Evolutionary conservation across 2,329 filamentous ascomycete species (phyloP), one percentile per base, ranked within the genome.

Genomic region (Mariannaea elegans): DNA sequence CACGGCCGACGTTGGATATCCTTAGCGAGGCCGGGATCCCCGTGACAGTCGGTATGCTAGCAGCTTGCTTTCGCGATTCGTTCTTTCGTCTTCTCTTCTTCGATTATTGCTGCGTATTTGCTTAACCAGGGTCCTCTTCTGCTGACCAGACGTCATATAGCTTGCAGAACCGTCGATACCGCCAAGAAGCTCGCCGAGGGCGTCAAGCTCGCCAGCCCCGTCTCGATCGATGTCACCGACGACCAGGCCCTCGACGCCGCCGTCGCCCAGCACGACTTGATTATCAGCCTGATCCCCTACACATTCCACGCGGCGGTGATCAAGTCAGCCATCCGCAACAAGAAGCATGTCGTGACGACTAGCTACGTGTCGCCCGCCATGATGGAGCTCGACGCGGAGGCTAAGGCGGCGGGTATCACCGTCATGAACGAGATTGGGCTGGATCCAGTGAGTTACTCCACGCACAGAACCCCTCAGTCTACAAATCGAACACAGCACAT

Each of bases 381-480:
- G 93, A 79, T 90, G 80, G 94, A 94, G 82, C 87, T 98, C 49
- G 90, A 97, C 72, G 82, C 88, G 71, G 82, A 90, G 70, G 88
- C 86, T 76, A 97, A 97, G 84, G 91, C 90, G 64, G 94, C 94
- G 16, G 94, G 93, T 62, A 97, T 97, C 75, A 97, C 93, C 10
- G 94, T 97, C 75, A 94, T 97, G 91, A 97, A 98, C 80, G 94
- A 98, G 85, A 96, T 97, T 74, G 93, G 93, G 63, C 74, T 91
- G 61, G 78, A 80, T 72, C 14, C 19, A 32, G 29, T 55, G 4
- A 13, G 4, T 8, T 2, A 8, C 27, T 10, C 19, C 13, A 19
- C 21, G 5, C 42, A 45, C 44, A 44, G 6, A 32, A 54, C n/a
- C n/a, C n/a, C n/a, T n/a, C n/a, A n/a, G n/a, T n/a, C n/a, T n/a